phyloP scores from a whole-genome alignment of 2,329 filamentous ascomycete species.

The Akanthomyces lecanii region DNA sequence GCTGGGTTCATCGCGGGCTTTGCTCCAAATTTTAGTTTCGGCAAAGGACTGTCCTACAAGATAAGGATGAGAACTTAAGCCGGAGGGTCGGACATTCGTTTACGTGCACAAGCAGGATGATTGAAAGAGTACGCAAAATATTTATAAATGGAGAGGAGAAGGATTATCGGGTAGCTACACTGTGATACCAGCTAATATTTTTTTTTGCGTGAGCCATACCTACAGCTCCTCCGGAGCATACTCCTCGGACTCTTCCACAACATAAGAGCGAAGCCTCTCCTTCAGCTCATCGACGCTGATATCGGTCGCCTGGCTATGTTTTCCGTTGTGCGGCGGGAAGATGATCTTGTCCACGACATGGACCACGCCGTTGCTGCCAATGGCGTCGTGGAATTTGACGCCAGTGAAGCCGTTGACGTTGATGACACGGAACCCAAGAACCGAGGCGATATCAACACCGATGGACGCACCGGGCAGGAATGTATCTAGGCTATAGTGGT shows the following conservation, averaged over 20 bases:
- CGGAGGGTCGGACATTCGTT: too few relatives aligned
- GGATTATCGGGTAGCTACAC: too few relatives aligned
- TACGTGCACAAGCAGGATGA: too few relatives aligned
- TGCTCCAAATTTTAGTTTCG: too few relatives aligned
- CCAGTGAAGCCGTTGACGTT: conserved; percentile 69
- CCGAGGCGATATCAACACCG: conserved; percentile 65
- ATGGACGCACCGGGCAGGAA: conserved; percentile 63
- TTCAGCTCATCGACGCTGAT: conserved; percentile 19
- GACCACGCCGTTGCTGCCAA: conserved; percentile 76
- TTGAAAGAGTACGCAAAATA: too few relatives aligned
- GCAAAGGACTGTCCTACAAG: too few relatives aligned
- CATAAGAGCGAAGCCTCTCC: conserved; percentile 24
- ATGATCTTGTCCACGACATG: conserved; percentile 71
- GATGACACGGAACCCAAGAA: conserved; percentile 65
- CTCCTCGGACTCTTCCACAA: background rate
- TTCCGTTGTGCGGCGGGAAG: conserved; percentile 62
- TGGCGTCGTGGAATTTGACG: conserved; percentile 63
- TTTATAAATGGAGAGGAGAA: too few relatives aligned
- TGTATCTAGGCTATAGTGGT: conserved; percentile 68
- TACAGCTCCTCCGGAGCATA: conserved; percentile 3
- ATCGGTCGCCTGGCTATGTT: conserved; percentile 15
- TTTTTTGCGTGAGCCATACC: background rate
- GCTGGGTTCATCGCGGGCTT: too few relatives aligned
- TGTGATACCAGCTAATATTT: too few relatives aligned
- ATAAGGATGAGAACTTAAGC: too few relatives aligned